phyloP scores from a whole-genome alignment of 164 flowering plant species.

The Cinnamomum chago region DNA sequence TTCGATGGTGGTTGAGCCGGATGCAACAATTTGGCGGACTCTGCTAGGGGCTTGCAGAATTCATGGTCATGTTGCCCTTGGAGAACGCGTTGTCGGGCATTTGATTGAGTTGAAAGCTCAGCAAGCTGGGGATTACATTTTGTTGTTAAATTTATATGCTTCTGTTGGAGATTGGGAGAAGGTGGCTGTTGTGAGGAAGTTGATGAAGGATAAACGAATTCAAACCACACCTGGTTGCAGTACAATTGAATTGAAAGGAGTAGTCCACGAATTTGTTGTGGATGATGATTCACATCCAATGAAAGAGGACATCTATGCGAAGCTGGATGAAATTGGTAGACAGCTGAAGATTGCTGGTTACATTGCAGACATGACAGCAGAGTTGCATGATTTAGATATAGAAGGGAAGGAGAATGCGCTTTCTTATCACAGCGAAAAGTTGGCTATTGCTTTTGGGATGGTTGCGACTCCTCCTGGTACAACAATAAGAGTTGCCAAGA shows the following conservation, averaged over 20 bases:
- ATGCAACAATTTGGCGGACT: slow-evolving; percentile 26
- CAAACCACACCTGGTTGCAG: slow-evolving; percentile 66
- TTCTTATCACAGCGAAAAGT: slow-evolving; percentile 71
- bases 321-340: slow-evolving; percentile 56
- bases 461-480: slow-evolving; percentile 70
- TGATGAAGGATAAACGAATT: slow-evolving; percentile 66
- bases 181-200: slow-evolving; percentile 50
- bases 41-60: slow-evolving; percentile 26
- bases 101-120: slow-evolving; percentile 67
- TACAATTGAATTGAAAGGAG: slow-evolving; percentile 54
- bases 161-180: slow-evolving; percentile 59
- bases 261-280: slow-evolving; percentile 55
- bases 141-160: slow-evolving; percentile 65
- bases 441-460: slow-evolving; percentile 83
- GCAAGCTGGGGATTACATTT: slow-evolving; percentile 74
- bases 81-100: slow-evolving; percentile 41
- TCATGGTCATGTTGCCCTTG: slow-evolving; percentile 18
- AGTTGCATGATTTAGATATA: slow-evolving; percentile 39
- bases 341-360: slow-evolving; percentile 78
- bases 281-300: slow-evolving; percentile 62
- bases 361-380: slow-evolving; percentile 52
- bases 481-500: slow-evolving; percentile 61
- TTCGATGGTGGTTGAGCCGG: slow-evolving; percentile 16
- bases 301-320: slow-evolving; percentile 48
- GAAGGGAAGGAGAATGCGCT: slow-evolving; percentile 35